A percentile compares a stretch with the other conserved stretches of the same genome.
Evolutionary conservation across 2,329 filamentous ascomycete species (phyloP).

Genomic region (Apiospora sp.): DNA sequence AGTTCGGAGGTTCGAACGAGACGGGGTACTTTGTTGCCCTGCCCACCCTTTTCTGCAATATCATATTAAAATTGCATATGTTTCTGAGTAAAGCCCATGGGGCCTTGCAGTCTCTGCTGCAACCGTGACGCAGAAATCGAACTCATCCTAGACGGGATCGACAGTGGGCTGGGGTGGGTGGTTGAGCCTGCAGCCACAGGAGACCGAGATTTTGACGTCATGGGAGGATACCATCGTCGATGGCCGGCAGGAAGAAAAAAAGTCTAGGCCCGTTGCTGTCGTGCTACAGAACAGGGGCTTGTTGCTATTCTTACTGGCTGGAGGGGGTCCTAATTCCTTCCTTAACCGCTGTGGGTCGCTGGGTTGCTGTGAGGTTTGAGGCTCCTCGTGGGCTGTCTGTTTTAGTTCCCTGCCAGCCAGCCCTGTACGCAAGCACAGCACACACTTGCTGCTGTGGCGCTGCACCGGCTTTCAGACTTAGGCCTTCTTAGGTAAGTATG

Average conservation of each 20-base stretch:
- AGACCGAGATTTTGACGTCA: slow-evolving; percentile 6
- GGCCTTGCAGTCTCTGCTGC: background rate
- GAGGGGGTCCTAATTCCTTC: background rate
- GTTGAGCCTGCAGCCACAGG: slow-evolving; percentile 8
- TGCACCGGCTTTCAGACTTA: background rate
- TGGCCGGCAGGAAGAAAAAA: background rate
- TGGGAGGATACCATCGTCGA: slow-evolving; percentile 6
- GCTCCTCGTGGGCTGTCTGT: background rate
- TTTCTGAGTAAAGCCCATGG: slow-evolving; percentile 4
- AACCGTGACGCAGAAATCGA: slow-evolving; percentile 5
- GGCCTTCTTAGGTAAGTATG: background rate
- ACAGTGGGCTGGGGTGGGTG: slow-evolving; percentile 2
- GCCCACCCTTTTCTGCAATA: background rate
- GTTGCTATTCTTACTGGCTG: background rate
- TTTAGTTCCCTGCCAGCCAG: background rate
- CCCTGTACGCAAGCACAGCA: background rate
- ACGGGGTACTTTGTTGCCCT: background rate
- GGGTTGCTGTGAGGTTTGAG: background rate
- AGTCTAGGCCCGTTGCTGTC: background rate
- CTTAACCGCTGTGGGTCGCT: slow-evolving; percentile 9
- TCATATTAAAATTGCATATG: slow-evolving; percentile 7
- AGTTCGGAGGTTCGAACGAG: background rate
- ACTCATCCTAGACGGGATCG: slow-evolving; percentile 7
- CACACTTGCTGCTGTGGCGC: slow-evolving; percentile 7
- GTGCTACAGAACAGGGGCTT: background rate